Evolutionary conservation across 805 yeast genomes (phyloP).

Genomic region (baker's yeast (Saccharomyces cerevisiae)): DNA sequence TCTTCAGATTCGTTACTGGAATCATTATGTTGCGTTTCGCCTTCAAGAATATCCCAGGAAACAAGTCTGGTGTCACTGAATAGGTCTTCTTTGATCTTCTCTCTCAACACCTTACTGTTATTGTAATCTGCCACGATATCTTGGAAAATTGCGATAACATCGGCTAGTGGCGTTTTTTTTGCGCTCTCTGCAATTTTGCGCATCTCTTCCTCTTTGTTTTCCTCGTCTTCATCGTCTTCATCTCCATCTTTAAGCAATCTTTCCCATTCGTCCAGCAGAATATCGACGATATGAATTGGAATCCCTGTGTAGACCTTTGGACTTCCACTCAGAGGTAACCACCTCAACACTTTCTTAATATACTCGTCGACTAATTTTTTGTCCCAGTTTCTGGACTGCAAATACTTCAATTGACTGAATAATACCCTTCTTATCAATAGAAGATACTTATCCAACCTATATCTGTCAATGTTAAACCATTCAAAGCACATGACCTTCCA

Average conservation of each 20-base stretch:
- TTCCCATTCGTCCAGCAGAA: slow-evolving; percentile 78
- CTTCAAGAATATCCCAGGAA: slow-evolving; percentile 50
- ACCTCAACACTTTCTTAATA: slow-evolving; percentile 35
- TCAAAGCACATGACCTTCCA: slow-evolving; percentile 74
- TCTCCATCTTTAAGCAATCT: slow-evolving; percentile 45
- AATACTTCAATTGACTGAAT: slow-evolving; percentile 52
- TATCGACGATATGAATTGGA: slow-evolving; percentile 78
- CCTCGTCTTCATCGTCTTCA: slow-evolving; percentile 37
- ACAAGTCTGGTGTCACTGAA: slow-evolving; percentile 53
- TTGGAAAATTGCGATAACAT: slow-evolving; percentile 53
- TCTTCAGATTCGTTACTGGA: slow-evolving; percentile 21
- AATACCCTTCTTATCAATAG: slow-evolving; percentile 71
- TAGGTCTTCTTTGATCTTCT: slow-evolving; percentile 57
- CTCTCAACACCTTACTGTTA: slow-evolving; percentile 55
- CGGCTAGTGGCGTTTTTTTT: slow-evolving; percentile 42
- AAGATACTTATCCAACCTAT: slow-evolving; percentile 80
- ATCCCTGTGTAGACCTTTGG: slow-evolving; percentile 60
- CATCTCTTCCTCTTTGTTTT: slow-evolving; percentile 21
- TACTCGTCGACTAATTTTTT: slow-evolving; percentile 38
- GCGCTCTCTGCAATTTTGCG: slow-evolving; percentile 27
- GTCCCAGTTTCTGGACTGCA: slow-evolving; percentile 50
- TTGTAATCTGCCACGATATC: slow-evolving; percentile 40
- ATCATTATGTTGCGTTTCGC: slow-evolving; percentile 24
- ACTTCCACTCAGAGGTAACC: slow-evolving; percentile 50
- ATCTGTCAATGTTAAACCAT: slow-evolving; percentile 77